phyloP scores from a whole-genome alignment of 345 rosid genomes.

The Ailanthus altissimus region DNA sequence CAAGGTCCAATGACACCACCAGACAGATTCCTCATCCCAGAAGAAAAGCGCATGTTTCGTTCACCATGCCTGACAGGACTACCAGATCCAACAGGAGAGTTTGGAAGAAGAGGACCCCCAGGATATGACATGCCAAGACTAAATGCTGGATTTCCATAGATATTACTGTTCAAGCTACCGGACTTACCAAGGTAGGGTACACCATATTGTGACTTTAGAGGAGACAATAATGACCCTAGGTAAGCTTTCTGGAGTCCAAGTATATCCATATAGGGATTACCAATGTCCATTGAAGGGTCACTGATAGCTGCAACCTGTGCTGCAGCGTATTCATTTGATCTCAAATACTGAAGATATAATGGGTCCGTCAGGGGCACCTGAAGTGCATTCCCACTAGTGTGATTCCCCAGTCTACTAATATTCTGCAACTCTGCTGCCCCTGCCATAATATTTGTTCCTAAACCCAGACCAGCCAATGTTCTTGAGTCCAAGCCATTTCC shows the following conservation, averaged over 20 bases:
- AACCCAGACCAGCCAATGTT: constrained; percentile 35
- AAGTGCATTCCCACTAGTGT: constrained; percentile 35
- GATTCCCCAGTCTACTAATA: constrained; percentile 45
- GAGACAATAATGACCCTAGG: constrained; percentile 42
- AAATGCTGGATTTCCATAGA: constrained; percentile 49
- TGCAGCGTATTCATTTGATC: constrained; percentile 51
- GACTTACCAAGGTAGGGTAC: constrained; percentile 49
- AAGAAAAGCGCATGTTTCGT: constrained; percentile 44
- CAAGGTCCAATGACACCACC: constrained; percentile 59
- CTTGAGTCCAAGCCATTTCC: constrained; percentile 51
- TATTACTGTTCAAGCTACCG: constrained; percentile 41
- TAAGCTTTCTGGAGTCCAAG: constrained; percentile 59
- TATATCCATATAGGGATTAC: constrained; percentile 56
- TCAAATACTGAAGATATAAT: constrained; percentile 45
- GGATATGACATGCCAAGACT: constrained; percentile 59
- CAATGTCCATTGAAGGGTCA: constrained; percentile 44
- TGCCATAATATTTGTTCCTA: constrained; percentile 47
- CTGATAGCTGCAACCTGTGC: constrained; percentile 52
- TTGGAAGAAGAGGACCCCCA: constrained; percentile 47
- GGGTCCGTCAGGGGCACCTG: constrained; percentile 51
- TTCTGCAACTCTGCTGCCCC: constrained; percentile 48
- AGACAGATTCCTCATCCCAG: constrained; percentile 51
- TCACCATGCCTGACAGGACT: constrained; percentile 56
- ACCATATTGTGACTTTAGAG: constrained; percentile 55
- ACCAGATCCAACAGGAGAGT: constrained; percentile 50